A percentile compares a stretch with the other conserved stretches of the same genome.
phyloP scores from a whole-genome alignment of 257 asterid species.

The Solanum paucissectum region DNA sequence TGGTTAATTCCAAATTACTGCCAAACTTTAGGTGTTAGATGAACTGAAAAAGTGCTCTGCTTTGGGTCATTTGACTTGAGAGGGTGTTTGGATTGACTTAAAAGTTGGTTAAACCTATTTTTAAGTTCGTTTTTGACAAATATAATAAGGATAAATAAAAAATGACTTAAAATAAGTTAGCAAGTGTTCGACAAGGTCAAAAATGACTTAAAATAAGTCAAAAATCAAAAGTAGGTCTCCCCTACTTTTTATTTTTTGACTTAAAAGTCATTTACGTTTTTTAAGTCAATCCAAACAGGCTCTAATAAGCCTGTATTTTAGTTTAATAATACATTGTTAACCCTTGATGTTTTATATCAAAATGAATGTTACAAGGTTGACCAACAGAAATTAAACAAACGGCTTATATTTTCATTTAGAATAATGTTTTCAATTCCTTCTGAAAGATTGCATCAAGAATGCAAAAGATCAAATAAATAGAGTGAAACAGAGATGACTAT shows the following conservation, averaged over 20 bases:
- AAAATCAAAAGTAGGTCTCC: too few relatives aligned
- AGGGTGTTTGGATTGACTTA: too few relatives aligned
- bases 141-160: too few relatives aligned
- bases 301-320: neutral
- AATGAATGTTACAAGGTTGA: neutral
- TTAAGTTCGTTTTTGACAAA: too few relatives aligned
- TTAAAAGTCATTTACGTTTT: too few relatives aligned
- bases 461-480: neutral
- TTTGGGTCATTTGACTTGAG: neutral
- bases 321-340: neutral
- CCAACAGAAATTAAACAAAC: neutral
- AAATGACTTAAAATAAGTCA: too few relatives aligned
- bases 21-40: neutral
- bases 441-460: neutral
- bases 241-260: too few relatives aligned
- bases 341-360: neutral
- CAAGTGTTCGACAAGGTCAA: too few relatives aligned
- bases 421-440: neutral
- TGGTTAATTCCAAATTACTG: neutral
- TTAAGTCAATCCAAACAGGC: too few relatives aligned
- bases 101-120: too few relatives aligned
- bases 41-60: neutral
- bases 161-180: too few relatives aligned
- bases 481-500: neutral
- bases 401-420: neutral